Base-by-base conservation (phyloP, 2,329 filamentous ascomycete species). In the Cytospora piceicola region DNA sequence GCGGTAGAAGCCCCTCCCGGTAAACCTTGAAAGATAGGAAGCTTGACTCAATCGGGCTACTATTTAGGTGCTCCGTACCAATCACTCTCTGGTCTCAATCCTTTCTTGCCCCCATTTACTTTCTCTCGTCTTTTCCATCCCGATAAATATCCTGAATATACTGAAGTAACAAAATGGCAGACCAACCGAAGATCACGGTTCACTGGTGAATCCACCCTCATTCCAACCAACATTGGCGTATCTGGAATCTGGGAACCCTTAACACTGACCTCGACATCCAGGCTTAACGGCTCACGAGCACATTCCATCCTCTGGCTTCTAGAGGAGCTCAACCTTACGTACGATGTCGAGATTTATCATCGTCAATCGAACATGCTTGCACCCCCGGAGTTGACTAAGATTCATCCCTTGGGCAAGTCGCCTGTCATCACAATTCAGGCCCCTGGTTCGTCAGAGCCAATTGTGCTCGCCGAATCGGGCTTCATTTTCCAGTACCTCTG, bases 321-420 rank as follows among this genome's bases (percentile, higher is more conserved):
- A 53, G 91, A 95, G 75, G 92, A 94, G 77, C 88, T 95, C 68
- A 84, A 90, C 53, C 77, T 96, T 39, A 84, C 89, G 32, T 97
- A 96, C 78, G 87, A 94, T 68, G 79, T 97, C 65, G 87, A 94
- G 73, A 83, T 90, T 62, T 95, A 90, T 83, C 92, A 92, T 76
- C 89, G 94, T 61, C 75, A 82, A 39, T 49, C 65, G 69, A 79
- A 77, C 63, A 73, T 80, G 67, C 81, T 91, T n/a, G 94, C 94
- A 1, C 92, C 92, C 4, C 81, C 87, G 0, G 90, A 91, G 72
- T 84, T 97, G 55, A 89, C 90, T 73, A 83, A 92, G 69, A 79
- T 96, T 46, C 93, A 97, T 73, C 90, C 92, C 0, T 83, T 97
- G 4, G 94, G 94, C 68, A 97, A 97, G 76, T 93, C 92, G 1